Percentiles rank a stretch among this genome's conserved stretches.
Conservation (phyloP, 129 eudicot species). For the Chrysanthemum makinoi region DNA sequence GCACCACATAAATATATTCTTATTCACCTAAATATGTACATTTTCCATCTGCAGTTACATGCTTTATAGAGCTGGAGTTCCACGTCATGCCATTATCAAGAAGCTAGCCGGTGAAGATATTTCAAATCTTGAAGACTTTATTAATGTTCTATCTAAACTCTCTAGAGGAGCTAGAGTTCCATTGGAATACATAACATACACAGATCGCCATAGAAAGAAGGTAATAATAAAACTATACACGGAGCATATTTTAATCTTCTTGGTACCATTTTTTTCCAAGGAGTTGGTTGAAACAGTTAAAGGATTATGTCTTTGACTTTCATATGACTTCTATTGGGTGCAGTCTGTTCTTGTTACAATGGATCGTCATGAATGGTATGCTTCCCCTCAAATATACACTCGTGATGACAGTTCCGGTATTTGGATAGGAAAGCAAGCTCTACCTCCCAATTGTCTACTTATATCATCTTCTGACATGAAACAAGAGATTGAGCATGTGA, state of each 20-base stretch:
- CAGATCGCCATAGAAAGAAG: slow-evolving; percentile 87
- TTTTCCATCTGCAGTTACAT: slow-evolving; percentile 56
- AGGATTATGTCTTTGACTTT: background rate
- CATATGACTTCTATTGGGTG: slow-evolving; percentile 21
- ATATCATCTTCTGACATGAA: no score
- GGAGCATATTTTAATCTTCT: background rate
- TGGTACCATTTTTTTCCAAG: no score
- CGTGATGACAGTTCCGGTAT: slow-evolving; percentile 83
- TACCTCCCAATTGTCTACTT: slow-evolving; percentile 43
- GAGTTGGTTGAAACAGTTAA: no score
- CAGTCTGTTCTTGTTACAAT: slow-evolving; percentile 93
- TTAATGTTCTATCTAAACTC: slow-evolving; percentile 71
- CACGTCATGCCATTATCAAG: slow-evolving; percentile 91
- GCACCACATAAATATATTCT: slow-evolving; percentile 11
- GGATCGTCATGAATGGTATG: slow-evolving; percentile 96
- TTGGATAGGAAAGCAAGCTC: slow-evolving; percentile 63
- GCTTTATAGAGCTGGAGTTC: slow-evolving; percentile 90
- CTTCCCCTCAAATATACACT: slow-evolving; percentile 77
- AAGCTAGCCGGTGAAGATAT: slow-evolving; percentile 80
- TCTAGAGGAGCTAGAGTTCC: slow-evolving; percentile 90
- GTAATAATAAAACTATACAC: slow-evolving; percentile 30
- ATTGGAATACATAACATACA: slow-evolving; percentile 70
- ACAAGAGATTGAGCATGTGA: no score
- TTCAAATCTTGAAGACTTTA: slow-evolving; percentile 64
- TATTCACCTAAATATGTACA: background rate